Conservation (phyloP, 2,329 filamentous ascomycete species). For the Cercospora sp. region DNA sequence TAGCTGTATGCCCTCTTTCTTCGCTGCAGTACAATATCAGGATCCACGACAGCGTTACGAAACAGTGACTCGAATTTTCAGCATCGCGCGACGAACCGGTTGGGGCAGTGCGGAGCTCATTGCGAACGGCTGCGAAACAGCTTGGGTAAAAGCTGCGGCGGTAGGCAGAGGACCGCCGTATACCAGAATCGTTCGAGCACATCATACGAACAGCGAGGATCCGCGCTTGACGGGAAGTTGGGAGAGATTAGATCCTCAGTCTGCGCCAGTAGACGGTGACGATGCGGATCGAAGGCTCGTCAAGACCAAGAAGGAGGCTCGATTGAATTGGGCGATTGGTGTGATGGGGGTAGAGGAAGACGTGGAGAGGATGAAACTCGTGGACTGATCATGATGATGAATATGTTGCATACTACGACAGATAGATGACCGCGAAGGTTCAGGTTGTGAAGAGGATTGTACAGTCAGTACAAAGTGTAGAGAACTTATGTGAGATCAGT, state of each 20-base stretch:
- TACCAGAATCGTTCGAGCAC: constrained; percentile 42
- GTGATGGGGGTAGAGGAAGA: constrained; percentile 77
- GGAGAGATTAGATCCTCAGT: constrained; percentile 35
- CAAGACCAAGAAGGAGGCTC: constrained; percentile 62
- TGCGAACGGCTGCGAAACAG: constrained; percentile 77
- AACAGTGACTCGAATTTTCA: constrained; percentile 71
- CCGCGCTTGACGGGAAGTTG: constrained; percentile 38
- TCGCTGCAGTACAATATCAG: constrained; percentile 78
- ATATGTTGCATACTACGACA: constrained; percentile 5
- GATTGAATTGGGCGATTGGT: constrained; percentile 75
- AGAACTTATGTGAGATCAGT: not conserved
- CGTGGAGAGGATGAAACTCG: constrained; percentile 44
- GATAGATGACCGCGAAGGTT: not conserved
- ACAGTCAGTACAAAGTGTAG: not conserved
- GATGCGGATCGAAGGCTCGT: constrained; percentile 55
- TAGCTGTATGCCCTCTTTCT: constrained; percentile 78
- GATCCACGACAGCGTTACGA: constrained; percentile 72
- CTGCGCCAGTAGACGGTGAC: constrained; percentile 31
- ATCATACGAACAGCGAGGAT: constrained; percentile 34
- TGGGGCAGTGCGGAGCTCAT: constrained; percentile 84
- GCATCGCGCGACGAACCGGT: constrained; percentile 77
- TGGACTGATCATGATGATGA: constrained; percentile 8
- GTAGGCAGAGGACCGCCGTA: constrained; percentile 78
- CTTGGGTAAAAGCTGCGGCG: constrained; percentile 75
- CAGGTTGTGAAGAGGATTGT: not conserved